A percentile compares a stretch with the other conserved stretches of the same genome.
These are phyloP conservation scores for Endothia cerciana DNA, from an alignment of 2,329 filamentous ascomycete species.

Conservation along the genomic window DNA sequence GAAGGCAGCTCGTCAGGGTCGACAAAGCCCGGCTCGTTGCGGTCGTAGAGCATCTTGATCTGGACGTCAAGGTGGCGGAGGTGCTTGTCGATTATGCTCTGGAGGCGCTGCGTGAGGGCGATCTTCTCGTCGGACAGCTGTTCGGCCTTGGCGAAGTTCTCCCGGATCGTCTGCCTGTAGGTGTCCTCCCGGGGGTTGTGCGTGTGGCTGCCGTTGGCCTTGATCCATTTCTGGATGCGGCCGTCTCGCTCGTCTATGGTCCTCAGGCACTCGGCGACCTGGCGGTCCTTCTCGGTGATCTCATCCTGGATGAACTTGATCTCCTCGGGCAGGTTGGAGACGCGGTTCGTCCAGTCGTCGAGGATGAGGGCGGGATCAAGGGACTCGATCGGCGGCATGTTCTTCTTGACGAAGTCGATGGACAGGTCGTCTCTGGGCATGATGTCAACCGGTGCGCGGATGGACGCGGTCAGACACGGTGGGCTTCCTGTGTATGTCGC, in stretches of 20 bases:
- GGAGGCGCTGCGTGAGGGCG: conserved; percentile 66
- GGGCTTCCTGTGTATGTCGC: conserved; percentile 29
- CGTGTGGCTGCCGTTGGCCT: conserved; percentile 72
- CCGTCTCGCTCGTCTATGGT: conserved; percentile 73
- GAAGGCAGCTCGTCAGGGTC: conserved; percentile 68
- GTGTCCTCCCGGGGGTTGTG: conserved; percentile 76
- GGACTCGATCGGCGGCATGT: conserved; percentile 61
- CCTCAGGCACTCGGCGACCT: conserved; percentile 69
- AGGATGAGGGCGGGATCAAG: conserved; percentile 71
- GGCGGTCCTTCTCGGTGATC: conserved; percentile 77
- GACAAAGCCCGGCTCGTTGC: conserved; percentile 63
- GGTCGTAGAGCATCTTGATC: conserved; percentile 64
- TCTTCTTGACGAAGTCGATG: conserved; percentile 71
- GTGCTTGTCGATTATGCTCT: conserved; percentile 64
- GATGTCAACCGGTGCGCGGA: conserved; percentile 54
- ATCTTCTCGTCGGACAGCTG: conserved; percentile 77
- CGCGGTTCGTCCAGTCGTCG: conserved; percentile 76
- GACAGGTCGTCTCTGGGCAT: conserved; percentile 76
- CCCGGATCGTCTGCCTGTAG: conserved; percentile 66
- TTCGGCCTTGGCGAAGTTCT: conserved; percentile 71
- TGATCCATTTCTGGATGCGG: conserved; percentile 81
- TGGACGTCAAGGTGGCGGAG: conserved; percentile 64
- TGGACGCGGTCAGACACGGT: conserved; percentile 32
- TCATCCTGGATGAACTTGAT: conserved; percentile 84
- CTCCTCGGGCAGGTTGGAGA: conserved; percentile 80